Conservation (phyloP, 768 basidiomycete species). For the Hygrophorus russula region DNA sequence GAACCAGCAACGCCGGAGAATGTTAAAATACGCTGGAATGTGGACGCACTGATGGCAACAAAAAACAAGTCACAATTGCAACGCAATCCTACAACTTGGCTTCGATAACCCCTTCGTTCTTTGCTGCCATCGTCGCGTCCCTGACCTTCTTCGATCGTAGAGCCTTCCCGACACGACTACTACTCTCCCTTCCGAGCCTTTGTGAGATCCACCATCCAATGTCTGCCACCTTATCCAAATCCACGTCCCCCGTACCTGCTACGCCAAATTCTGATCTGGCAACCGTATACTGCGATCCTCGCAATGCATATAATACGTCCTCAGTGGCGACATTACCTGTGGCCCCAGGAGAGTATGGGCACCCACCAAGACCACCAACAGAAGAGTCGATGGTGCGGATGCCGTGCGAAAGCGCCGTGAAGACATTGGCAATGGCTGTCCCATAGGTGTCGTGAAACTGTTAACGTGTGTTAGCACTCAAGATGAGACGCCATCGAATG, state of each 20-base stretch:
- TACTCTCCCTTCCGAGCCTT: slow-evolving; percentile 52
- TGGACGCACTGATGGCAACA: too few relatives aligned
- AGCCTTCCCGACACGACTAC: slow-evolving; percentile 70
- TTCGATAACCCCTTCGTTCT: slow-evolving; percentile 7
- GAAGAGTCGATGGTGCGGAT: slow-evolving; percentile 75
- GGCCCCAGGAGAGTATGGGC: slow-evolving; percentile 93
- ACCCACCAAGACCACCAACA: slow-evolving; percentile 87
- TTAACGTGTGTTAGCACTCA: background rate
- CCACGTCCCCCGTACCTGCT: slow-evolving; percentile 21
- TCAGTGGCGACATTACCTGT: slow-evolving; percentile 95
- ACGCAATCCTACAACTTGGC: slow-evolving; percentile 10
- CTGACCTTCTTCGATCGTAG: slow-evolving; percentile 39
- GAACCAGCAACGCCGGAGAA: too few relatives aligned
- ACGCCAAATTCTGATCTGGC: slow-evolving; percentile 19
- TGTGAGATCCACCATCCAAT: slow-evolving; percentile 80
- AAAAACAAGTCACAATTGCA: too few relatives aligned
- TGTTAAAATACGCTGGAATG: too few relatives aligned
- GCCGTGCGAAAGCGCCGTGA: slow-evolving; percentile 61
- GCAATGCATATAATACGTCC: slow-evolving; percentile 78
- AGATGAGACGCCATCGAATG: background rate
- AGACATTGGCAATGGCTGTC: slow-evolving; percentile 67
- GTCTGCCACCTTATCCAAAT: slow-evolving; percentile 59
- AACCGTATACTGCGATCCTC: slow-evolving; percentile 47
- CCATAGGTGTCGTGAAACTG: slow-evolving; percentile 91
- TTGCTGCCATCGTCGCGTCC: slow-evolving; percentile 12